A percentile compares a stretch with the other conserved stretches of the same genome.
phyloP scores from a whole-genome alignment of 345 rosid species.

The Clarkia xantiana region DNA sequence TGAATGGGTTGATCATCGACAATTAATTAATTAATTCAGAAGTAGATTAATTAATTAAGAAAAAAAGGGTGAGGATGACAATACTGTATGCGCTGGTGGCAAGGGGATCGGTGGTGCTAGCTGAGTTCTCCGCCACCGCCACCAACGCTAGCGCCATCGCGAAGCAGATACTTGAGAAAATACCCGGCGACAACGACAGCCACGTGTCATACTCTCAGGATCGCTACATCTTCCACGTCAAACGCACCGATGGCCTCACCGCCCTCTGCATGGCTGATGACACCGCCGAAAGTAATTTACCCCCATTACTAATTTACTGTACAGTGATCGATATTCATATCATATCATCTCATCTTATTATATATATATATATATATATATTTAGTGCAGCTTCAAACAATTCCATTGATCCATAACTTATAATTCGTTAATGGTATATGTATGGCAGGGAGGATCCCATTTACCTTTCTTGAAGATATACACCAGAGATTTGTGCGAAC shows the following conservation, averaged over 20 bases:
- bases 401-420: no score
- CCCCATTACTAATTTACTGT: no score
- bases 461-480: conserved; percentile 82
- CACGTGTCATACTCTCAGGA: conserved; percentile 89
- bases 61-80: conserved; percentile 71
- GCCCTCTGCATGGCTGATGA: conserved; percentile 98
- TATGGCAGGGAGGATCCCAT: conserved; percentile 66
- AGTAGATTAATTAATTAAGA: no score
- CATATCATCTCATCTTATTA: no score
- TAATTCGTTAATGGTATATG: not conserved
- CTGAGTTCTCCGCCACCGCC: conserved; percentile 62
- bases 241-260: conserved; percentile 95
- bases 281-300: conserved; percentile 80
- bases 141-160: conserved; percentile 80
- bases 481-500: conserved; percentile 85
- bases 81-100: conserved; percentile 85
- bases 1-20: no score
- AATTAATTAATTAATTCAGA: no score
- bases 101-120: conserved; percentile 78
- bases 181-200: conserved; percentile 58
- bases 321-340: no score
- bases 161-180: conserved; percentile 66
- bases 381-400: not conserved
- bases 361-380: not conserved
- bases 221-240: conserved; percentile 80